These are phyloP conservation scores for barrel medic (Medicago truncatula) DNA, from an alignment of 306 rosid genomes.

Conservation along the genomic window MtrunA17r5.0-ANR NC_053044.1:52493001-52493500, in stretches of 20 bases:
- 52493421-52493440: conserved; percentile 35
- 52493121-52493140: conserved; percentile 9
- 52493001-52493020: not conserved
- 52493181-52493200: conserved; percentile 10
- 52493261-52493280: conserved; percentile 29
- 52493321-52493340: conserved; percentile 25
- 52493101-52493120: conserved; percentile 5
- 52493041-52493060: conserved; percentile 27
- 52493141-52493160: conserved; percentile 18
- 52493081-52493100: conserved; percentile 26
- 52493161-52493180: conserved; percentile 14
- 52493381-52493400: conserved; percentile 37
- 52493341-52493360: conserved; percentile 33
- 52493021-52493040: conserved; percentile 12
- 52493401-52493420: conserved; percentile 33
- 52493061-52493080: conserved; percentile 9
- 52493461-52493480: conserved; percentile 45
- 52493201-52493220: conserved; percentile 14
- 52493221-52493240: not conserved
- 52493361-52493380: conserved; percentile 45
- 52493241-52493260: not conserved
- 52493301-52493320: conserved; percentile 3
- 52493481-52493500: conserved; percentile 98
- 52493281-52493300: conserved; percentile 11
- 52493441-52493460: conserved; percentile 45